Percentiles rank a stretch among this genome's conserved stretches.
These are phyloP conservation scores for Leucosporidium yakuticum DNA, from an alignment of 768 basidiomycete genomes.

Conservation along the genomic window DNA sequence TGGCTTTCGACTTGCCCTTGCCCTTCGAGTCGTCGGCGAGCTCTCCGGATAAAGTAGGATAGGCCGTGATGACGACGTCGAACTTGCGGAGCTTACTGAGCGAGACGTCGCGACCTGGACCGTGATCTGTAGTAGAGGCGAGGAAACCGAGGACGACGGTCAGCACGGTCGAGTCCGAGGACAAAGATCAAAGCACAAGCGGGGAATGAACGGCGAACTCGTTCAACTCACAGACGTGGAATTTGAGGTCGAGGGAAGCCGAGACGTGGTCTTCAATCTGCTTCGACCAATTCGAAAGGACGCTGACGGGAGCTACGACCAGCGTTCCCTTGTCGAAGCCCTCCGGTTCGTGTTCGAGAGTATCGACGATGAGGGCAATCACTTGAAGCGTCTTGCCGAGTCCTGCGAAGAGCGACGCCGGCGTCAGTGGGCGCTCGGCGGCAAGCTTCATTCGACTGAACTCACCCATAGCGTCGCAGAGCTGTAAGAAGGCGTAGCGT, in stretches of 20 bases:
- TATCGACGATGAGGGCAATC: background rate
- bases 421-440: too few relatives aligned
- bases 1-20: background rate
- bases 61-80: background rate
- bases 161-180: background rate
- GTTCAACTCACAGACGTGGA: conserved; percentile 1
- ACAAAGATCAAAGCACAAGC: background rate
- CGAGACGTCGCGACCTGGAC: background rate
- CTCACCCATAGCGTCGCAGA: background rate
- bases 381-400: background rate
- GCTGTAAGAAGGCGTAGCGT: too few relatives aligned
- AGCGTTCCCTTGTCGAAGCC: background rate
- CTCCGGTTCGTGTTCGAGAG: background rate
- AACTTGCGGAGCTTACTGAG: background rate
- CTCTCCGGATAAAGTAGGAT: background rate
- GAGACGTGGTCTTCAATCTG: background rate
- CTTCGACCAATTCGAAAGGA: conserved; percentile 1
- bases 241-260: background rate
- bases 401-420: background rate
- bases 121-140: background rate
- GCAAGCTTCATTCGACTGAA: too few relatives aligned
- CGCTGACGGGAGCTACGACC: background rate
- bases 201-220: too few relatives aligned
- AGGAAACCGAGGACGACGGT: background rate
- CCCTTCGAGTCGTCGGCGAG: background rate